Evolutionary conservation across 2,329 filamentous ascomycete species (phyloP).

Genomic region (Stagonosporopsis chrysanthemi): DNA sequence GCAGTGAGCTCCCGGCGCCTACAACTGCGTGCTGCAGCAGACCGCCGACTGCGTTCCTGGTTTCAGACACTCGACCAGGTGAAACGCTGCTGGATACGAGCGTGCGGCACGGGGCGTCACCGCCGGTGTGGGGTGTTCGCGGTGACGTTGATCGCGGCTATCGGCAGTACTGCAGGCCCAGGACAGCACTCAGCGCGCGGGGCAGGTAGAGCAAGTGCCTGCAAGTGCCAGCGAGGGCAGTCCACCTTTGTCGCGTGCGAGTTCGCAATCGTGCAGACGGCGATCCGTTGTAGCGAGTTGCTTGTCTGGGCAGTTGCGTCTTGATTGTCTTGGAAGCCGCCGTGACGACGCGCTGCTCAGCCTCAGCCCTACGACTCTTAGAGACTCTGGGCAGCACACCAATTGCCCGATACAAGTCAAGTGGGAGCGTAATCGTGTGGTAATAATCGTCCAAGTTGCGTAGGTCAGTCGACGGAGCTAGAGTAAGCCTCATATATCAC

Average conservation of each 20-base stretch:
- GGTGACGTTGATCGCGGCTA: constrained; percentile 19
- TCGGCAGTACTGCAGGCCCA: constrained; percentile 7
- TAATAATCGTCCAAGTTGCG: background rate
- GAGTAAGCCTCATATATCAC: constrained; percentile 1
- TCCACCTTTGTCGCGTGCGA: constrained; percentile 10
- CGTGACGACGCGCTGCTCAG: constrained; percentile 17
- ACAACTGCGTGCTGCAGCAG: constrained; percentile 17
- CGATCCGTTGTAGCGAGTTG: constrained; percentile 16
- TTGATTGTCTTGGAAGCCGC: constrained; percentile 10
- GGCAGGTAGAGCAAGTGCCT: background rate
- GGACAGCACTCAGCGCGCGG: background rate
- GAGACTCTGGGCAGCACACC: background rate
- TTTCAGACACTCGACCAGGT: constrained; percentile 30
- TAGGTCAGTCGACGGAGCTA: constrained; percentile 1
- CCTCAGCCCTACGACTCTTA: constrained; percentile 13
- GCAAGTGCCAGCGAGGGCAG: background rate
- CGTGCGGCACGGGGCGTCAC: constrained; percentile 17
- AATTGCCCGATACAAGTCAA: background rate
- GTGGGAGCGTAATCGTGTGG: constrained; percentile 1
- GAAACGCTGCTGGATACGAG: constrained; percentile 26
- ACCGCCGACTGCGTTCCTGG: constrained; percentile 26
- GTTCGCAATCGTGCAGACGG: background rate
- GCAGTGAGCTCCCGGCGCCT: constrained; percentile 23
- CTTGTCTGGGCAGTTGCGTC: constrained; percentile 12
- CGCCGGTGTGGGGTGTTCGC: constrained; percentile 16